Percentiles rank a stretch among this genome's conserved stretches.
Conservation (phyloP, 768 basidiomycete species). For the Tricholoma matsutake region DNA sequence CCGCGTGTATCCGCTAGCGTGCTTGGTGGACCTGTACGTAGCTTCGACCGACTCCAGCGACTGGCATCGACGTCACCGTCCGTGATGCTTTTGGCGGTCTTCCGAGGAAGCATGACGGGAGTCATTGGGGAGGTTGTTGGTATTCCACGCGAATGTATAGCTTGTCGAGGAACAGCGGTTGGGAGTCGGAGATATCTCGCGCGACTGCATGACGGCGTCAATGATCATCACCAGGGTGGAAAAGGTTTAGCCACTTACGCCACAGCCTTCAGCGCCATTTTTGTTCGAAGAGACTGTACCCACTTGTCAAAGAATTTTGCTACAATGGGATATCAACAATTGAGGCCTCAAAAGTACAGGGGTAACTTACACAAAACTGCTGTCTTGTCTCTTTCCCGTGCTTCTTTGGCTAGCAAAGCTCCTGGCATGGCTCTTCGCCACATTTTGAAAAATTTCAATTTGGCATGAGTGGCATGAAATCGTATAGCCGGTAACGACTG, state of each 20-base stretch:
- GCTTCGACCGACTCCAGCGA: not conserved
- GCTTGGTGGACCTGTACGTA: slow-evolving; percentile 13
- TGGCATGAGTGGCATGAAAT: slow-evolving; percentile 62
- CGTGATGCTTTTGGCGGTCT: not conserved
- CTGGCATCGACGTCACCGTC: not conserved
- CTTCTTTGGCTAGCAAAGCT: slow-evolving; percentile 61
- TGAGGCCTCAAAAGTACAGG: slow-evolving; percentile 2
- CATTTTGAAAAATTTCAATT: slow-evolving; percentile 55
- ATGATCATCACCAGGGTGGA: not conserved
- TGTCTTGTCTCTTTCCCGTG: slow-evolving; percentile 56
- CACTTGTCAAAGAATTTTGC: slow-evolving; percentile 60
- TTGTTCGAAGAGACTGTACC: slow-evolving; percentile 65
- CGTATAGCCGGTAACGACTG: slow-evolving; percentile 79
- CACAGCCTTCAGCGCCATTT: slow-evolving; percentile 74
- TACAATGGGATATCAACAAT: slow-evolving; percentile 25
- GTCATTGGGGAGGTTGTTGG: not conserved
- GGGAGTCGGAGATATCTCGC: slow-evolving; percentile 81
- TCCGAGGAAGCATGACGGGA: slow-evolving; percentile 2
- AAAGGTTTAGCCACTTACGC: slow-evolving; percentile 53
- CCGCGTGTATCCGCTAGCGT: slow-evolving; percentile 8
- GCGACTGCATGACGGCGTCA: slow-evolving; percentile 46
- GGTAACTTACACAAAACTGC: slow-evolving; percentile 55
- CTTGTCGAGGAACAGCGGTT: slow-evolving; percentile 41
- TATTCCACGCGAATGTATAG: slow-evolving; percentile 2
- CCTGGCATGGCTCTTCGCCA: slow-evolving; percentile 74